Evolutionary conservation across 2,329 filamentous ascomycete species (phyloP).

Genomic region (Fusarium foetens): DNA sequence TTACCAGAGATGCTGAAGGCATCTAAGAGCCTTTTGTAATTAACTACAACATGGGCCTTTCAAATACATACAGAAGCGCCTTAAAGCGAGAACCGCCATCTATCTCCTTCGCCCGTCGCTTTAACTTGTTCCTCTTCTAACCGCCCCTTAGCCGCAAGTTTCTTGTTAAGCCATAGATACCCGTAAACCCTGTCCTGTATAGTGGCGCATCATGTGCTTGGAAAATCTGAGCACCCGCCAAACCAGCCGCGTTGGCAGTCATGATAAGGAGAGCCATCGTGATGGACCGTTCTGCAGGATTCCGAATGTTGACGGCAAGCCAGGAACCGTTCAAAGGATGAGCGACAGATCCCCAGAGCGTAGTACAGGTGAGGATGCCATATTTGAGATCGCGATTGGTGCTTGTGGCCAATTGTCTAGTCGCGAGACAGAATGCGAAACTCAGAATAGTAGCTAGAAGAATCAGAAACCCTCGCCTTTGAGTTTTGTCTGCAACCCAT

Average conservation of each 20-base stretch:
- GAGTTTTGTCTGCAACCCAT: not conserved
- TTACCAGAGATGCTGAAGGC: no score
- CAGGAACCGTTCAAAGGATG: not conserved
- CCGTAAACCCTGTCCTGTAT: not conserved
- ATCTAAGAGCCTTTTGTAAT: no score
- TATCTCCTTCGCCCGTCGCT: not conserved
- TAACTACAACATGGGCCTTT: no score
- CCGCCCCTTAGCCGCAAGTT: not conserved
- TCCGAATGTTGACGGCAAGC: not conserved
- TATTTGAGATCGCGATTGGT: conserved; percentile 3
- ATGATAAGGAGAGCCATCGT: not conserved
- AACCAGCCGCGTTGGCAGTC: not conserved
- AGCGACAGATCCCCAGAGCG: not conserved
- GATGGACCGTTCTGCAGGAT: not conserved
- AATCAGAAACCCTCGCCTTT: not conserved
- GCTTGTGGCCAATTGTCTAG: not conserved
- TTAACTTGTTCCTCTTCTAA: not conserved
- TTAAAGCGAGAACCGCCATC: not conserved
- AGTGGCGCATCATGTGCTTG: not conserved
- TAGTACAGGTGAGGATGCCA: not conserved
- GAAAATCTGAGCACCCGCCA: not conserved
- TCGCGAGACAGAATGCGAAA: not conserved
- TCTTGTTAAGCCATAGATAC: conserved; percentile 2
- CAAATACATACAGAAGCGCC: no score
- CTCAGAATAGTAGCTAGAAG: not conserved